Evolutionary conservation across 2,329 filamentous ascomycete genomes (phyloP).

Genomic region (Colletotrichum somersetense): DNA sequence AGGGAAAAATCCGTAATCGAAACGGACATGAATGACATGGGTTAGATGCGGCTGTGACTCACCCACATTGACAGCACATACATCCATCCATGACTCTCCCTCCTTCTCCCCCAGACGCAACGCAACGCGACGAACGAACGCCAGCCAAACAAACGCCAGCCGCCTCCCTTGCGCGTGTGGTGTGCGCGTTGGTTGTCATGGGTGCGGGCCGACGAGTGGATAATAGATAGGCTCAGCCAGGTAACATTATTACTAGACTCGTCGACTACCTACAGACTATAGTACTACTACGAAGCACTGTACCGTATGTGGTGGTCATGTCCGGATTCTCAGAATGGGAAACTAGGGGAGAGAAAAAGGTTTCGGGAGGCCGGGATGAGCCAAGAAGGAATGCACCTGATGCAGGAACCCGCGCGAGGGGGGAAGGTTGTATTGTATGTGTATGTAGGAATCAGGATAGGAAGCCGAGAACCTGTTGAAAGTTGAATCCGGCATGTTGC

Average conservation of each 20-base stretch:
- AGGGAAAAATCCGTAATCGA: background rate
- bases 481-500: background rate
- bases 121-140: conserved; percentile 15
- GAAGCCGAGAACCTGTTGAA: conserved; percentile 1
- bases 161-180: conserved; percentile 7
- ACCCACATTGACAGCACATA: conserved; percentile 39
- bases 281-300: too few relatives aligned
- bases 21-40: conserved; percentile 18
- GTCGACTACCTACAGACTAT: too few relatives aligned
- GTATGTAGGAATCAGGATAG: background rate
- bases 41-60: conserved; percentile 28
- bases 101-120: background rate
- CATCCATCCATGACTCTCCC: too few relatives aligned
- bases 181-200: conserved; percentile 26
- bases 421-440: conserved; percentile 4
- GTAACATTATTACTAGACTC: too few relatives aligned
- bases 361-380: conserved; percentile 31
- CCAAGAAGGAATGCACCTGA: conserved; percentile 1
- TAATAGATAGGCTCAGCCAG: background rate
- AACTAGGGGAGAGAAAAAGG: background rate
- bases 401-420: conserved; percentile 33
- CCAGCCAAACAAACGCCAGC: conserved; percentile 15
- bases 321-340: background rate
- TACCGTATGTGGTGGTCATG: background rate
- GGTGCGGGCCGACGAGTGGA: background rate